Evolutionary conservation across 352 stramenopile genomes (phyloP).

Genomic region (Pythium grandisporangium): DNA sequence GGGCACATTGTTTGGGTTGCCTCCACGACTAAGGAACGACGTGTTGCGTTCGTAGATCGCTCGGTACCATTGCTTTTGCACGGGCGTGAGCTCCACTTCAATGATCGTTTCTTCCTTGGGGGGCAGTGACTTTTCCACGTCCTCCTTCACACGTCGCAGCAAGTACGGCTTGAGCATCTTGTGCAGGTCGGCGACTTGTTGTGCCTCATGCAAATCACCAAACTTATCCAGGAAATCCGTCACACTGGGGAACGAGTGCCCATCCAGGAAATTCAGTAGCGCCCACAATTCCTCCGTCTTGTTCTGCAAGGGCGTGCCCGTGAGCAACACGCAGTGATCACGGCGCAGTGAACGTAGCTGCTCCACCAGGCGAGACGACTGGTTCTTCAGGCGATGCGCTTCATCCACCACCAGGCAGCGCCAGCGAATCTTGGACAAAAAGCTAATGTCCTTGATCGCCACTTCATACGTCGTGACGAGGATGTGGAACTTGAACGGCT

Average conservation of each 20-base stretch:
- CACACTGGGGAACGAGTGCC: conserved; percentile 88
- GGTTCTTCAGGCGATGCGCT: conserved; percentile 84
- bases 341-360: conserved; percentile 75
- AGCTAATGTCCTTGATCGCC: conserved; percentile 83
- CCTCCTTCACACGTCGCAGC: conserved; percentile 83
- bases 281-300: conserved; percentile 99
- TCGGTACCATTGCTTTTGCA: conserved; percentile 88
- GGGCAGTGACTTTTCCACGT: conserved; percentile 84
- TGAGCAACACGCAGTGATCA: conserved; percentile 81
- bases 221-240: conserved; percentile 92
- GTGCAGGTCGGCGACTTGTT: conserved; percentile 85
- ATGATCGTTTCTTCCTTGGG: conserved; percentile 89
- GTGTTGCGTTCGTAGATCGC: conserved; percentile 97
- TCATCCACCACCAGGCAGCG: conserved; percentile 86
- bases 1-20: conserved; percentile 73
- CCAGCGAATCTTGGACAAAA: conserved; percentile 94
- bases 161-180: conserved; percentile 88
- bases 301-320: conserved; percentile 90
- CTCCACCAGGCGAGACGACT: conserved; percentile 76
- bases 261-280: conserved; percentile 98
- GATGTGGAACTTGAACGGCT: conserved; percentile 85
- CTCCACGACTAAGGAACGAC: conserved; percentile 76
- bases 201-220: conserved; percentile 77
- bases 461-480: conserved; percentile 89
- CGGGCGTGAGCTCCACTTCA: conserved; percentile 83